Evolutionary conservation across 305 asterid genomes (phyloP).

Genomic region (Fraxinus dipetala): DNA sequence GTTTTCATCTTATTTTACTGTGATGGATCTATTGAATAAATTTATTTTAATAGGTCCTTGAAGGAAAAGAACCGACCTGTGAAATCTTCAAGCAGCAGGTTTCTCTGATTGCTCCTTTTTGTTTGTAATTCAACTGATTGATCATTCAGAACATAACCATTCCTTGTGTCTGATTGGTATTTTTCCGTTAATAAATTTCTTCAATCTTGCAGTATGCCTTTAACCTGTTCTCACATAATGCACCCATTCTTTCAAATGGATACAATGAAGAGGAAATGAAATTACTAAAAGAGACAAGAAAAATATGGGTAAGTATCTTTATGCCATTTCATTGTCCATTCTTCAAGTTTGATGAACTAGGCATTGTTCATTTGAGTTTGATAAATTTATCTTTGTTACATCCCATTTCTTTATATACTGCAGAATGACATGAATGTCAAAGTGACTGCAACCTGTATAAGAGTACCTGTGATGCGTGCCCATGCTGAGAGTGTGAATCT

Average conservation of each 20-base stretch:
- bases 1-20: conserved; percentile 2
- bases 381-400: not conserved
- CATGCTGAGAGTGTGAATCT: conserved; percentile 97
- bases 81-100: conserved; percentile 80
- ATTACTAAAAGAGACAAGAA: conserved; percentile 85
- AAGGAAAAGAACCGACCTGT: conserved; percentile 85
- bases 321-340: not conserved
- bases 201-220: conserved; percentile 79
- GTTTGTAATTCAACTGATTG: not conserved
- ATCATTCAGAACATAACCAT: not conserved
- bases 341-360: not conserved
- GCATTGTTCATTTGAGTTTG: not conserved
- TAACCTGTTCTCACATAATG: conserved; percentile 93
- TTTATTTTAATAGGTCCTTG: conserved; percentile 52
- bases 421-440: conserved; percentile 69
- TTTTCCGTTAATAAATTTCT: conserved; percentile 7
- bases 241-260: conserved; percentile 82
- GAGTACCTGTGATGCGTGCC: conserved; percentile 99
- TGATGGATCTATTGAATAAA: conserved; percentile 3
- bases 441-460: conserved; percentile 91
- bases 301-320: conserved; percentile 74
- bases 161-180: conserved; percentile 7
- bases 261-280: conserved; percentile 99
- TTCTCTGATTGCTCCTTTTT: conserved; percentile 17
- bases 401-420: conserved; percentile 19